These are phyloP conservation scores for Aspergillus ruber DNA, from an alignment of 2,329 filamentous ascomycete species.

Conservation along the genomic window DNA sequence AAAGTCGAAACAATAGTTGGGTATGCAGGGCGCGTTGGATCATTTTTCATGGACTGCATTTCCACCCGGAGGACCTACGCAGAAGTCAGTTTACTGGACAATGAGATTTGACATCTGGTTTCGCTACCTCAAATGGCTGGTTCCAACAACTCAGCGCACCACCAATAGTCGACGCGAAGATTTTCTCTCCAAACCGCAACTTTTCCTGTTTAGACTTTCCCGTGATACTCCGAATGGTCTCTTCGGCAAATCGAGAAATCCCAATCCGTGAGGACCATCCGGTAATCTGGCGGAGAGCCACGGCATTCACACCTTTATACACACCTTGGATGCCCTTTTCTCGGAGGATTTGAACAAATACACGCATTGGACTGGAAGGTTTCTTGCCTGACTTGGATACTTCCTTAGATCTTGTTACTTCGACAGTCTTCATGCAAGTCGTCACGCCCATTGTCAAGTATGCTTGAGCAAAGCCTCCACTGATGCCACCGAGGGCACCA, in stretches of 20 bases:
- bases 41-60: conserved; percentile 10
- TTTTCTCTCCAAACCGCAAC: conserved; percentile 8
- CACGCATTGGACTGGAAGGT: background rate
- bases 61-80: conserved; percentile 6
- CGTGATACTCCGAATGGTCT: conserved; percentile 4
- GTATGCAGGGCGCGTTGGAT: conserved; percentile 4
- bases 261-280: conserved; percentile 13
- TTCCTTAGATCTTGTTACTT: conserved; percentile 94
- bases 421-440: conserved; percentile 99
- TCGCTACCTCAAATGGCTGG: conserved; percentile 14
- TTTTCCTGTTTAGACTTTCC: conserved; percentile 4
- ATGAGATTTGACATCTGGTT: background rate
- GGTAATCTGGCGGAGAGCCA: conserved; percentile 11
- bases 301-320: conserved; percentile 11
- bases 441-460: conserved; percentile 99
- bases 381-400: conserved; percentile 22
- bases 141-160: conserved; percentile 14
- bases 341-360: conserved; percentile 2
- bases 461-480: conserved; percentile 87
- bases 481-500: conserved; percentile 81
- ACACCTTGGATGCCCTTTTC: conserved; percentile 5
- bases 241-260: conserved; percentile 21
- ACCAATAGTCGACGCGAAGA: conserved; percentile 13
- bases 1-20: conserved; percentile 5
- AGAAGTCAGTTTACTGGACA: background rate